A percentile compares a stretch with the other conserved stretches of the same genome.
Evolutionary conservation across 306 rosid species (phyloP).

Genomic region (Macrotyloma uniflorum): DNA sequence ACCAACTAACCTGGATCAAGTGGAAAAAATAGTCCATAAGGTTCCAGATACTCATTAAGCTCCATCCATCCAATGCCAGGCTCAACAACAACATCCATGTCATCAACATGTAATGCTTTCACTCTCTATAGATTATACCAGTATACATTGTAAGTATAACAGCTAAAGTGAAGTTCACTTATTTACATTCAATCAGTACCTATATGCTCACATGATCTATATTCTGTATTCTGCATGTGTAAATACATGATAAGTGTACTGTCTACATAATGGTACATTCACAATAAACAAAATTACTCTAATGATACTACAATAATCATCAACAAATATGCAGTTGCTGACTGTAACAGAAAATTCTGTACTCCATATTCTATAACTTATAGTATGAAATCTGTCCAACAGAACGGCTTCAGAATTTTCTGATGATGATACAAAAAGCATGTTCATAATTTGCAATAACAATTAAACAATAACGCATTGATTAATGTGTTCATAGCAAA

Average conservation of each 20-base stretch:
- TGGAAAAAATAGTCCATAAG: constrained; percentile 94
- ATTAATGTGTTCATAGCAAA: not conserved
- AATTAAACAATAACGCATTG: not conserved
- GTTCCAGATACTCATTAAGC: constrained; percentile 94
- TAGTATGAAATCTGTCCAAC: not conserved
- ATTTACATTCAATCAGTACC: constrained; percentile 15
- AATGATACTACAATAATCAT: constrained; percentile 29
- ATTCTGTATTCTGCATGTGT: constrained; percentile 4
- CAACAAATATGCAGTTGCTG: constrained; percentile 19
- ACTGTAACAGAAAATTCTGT: not conserved
- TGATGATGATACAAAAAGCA: not conserved
- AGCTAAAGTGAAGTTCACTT: constrained; percentile 29
- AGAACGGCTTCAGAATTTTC: not conserved
- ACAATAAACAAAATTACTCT: constrained; percentile 23
- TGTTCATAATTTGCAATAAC: not conserved
- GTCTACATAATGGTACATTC: constrained; percentile 10
- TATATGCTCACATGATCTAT: not conserved
- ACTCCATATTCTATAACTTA: constrained; percentile 2
- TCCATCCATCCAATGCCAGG: constrained; percentile 99
- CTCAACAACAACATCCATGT: constrained; percentile 96
- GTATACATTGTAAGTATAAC: constrained; percentile 34
- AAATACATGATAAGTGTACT: constrained; percentile 14
- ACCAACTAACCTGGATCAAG: constrained; percentile 90
- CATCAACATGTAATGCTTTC: constrained; percentile 83
- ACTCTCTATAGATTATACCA: constrained; percentile 55